phyloP scores from a whole-genome alignment of 129 eudicot genomes.

The Centrapalus pauciflorus region DNA sequence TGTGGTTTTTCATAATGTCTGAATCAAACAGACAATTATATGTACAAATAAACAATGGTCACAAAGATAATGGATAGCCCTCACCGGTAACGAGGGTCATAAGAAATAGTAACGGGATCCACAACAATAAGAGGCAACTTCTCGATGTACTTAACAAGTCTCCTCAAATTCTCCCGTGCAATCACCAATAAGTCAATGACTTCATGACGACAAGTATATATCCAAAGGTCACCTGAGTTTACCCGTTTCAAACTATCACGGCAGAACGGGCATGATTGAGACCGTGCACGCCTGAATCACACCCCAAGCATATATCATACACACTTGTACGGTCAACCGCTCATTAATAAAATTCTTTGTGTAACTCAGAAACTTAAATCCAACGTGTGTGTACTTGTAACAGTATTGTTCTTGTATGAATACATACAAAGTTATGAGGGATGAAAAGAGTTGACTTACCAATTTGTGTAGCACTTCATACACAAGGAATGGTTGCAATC shows the following conservation, averaged over 20 bases:
- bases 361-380: not conserved
- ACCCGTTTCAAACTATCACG: slow-evolving; percentile 64
- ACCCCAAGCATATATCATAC: not conserved
- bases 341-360: not conserved
- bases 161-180: slow-evolving; percentile 58
- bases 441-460: slow-evolving; percentile 44
- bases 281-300: slow-evolving; percentile 54
- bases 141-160: slow-evolving; percentile 52
- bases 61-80: not conserved
- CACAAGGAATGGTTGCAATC: slow-evolving; percentile 66
- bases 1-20: slow-evolving; percentile 4
- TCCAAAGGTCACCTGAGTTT: slow-evolving; percentile 69
- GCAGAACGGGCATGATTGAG: slow-evolving; percentile 78
- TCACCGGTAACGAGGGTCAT: slow-evolving; percentile 45
- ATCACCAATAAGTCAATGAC: slow-evolving; percentile 37
- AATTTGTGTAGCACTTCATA: slow-evolving; percentile 67
- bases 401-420: too few species aligned
- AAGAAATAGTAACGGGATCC: slow-evolving; percentile 37
- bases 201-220: slow-evolving; percentile 56
- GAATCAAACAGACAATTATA: slow-evolving; percentile 26
- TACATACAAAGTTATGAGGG: too few species aligned
- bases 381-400: not conserved
- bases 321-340: not conserved
- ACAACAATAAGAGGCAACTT: slow-evolving; percentile 57
- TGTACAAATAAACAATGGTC: slow-evolving; percentile 12